Evolutionary conservation across 805 yeast genomes (phyloP).

Genomic region (Kurtzmaniella fragi): DNA sequence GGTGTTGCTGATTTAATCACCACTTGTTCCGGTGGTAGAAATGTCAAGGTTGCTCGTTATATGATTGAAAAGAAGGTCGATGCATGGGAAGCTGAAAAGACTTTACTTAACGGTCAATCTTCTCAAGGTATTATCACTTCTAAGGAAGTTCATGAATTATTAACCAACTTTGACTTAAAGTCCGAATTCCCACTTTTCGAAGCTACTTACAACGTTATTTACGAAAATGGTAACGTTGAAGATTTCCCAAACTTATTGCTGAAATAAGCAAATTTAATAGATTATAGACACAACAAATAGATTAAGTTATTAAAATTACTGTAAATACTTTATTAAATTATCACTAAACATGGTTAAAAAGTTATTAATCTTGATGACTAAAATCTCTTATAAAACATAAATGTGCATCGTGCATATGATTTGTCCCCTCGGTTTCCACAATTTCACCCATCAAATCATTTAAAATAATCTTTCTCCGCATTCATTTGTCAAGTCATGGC

Average conservation of each 20-base stretch:
- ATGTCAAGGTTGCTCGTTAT: conserved; percentile 42
- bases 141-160: conserved; percentile 43
- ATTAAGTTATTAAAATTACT: too few relatives aligned
- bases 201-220: conserved; percentile 41
- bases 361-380: too few relatives aligned
- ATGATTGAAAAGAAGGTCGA: conserved; percentile 39
- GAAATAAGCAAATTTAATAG: not conserved
- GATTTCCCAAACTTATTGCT: conserved; percentile 39
- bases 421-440: too few relatives aligned
- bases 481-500: not conserved
- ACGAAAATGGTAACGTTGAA: conserved; percentile 35
- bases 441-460: not conserved
- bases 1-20: conserved; percentile 47
- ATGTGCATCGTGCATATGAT: too few relatives aligned
- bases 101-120: conserved; percentile 40
- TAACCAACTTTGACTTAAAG: conserved; percentile 26
- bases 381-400: too few relatives aligned
- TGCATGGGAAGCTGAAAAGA: conserved; percentile 40
- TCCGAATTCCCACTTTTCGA: conserved; percentile 42
- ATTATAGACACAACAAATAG: not conserved
- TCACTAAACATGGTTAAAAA: too few relatives aligned
- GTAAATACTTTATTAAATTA: too few relatives aligned
- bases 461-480: not conserved
- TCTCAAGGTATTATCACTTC: conserved; percentile 44
- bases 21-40: conserved; percentile 45